Evolutionary conservation across 306 rosid species (phyloP).

Genomic region (Pueraria montana): DNA sequence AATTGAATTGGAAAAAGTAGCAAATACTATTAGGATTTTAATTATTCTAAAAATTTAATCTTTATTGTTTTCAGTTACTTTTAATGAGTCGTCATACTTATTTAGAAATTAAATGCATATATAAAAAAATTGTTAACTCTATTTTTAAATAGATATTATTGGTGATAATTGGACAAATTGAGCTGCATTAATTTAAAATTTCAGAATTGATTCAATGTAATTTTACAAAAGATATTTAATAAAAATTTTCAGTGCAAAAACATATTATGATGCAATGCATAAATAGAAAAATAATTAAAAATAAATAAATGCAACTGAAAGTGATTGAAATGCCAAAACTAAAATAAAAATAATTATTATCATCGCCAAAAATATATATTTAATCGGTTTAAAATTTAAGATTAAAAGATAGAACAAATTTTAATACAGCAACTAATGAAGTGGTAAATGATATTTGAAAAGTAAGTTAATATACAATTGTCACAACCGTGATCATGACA

Average conservation of each 20-base stretch:
- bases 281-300: not conserved
- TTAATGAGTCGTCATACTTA: not conserved
- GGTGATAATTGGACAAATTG: not conserved
- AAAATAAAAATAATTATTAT: not conserved
- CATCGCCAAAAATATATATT: not conserved
- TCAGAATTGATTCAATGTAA: not conserved
- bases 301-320: not conserved
- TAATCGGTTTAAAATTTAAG: not conserved
- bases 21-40: not conserved
- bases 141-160: not conserved
- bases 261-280: not conserved
- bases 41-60: not conserved
- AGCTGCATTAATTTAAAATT: not conserved
- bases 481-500: not conserved
- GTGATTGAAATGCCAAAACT: not conserved
- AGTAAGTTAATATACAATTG: not conserved
- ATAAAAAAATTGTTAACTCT: not conserved
- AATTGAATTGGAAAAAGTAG: not conserved
- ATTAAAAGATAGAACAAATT: not conserved
- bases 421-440: not conserved
- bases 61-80: conserved; percentile 4
- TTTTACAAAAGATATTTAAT: not conserved
- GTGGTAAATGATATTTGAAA: not conserved
- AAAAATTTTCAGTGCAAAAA: not conserved
- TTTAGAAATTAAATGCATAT: not conserved